phyloP scores from a whole-genome alignment of 1,284 basidiomycete species.

The Pseudozyma tsukubaensis region DNA sequence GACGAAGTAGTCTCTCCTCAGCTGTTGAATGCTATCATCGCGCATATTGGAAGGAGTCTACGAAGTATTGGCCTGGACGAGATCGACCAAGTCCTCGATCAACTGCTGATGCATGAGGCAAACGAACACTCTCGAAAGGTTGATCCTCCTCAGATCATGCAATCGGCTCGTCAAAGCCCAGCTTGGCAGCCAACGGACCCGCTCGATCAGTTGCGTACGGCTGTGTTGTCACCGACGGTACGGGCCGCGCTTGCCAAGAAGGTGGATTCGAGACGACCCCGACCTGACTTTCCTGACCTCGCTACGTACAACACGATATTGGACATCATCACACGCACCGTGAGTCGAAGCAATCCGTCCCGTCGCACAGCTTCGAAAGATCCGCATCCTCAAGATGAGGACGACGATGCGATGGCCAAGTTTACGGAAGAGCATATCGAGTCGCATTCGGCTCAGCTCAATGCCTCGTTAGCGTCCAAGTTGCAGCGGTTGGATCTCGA shows the following conservation, averaged over 20 bases:
- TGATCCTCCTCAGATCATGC: not conserved
- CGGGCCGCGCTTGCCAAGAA: conserved; percentile 1
- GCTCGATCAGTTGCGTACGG: conserved; percentile 7
- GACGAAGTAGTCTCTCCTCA: conserved; percentile 20
- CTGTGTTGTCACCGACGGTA: conserved; percentile 12
- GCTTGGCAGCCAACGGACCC: not conserved
- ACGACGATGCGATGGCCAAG: conserved; percentile 18
- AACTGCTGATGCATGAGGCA: conserved; percentile 34
- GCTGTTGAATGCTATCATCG: conserved; percentile 18
- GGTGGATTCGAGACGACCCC: conserved; percentile 1
- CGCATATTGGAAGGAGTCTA: conserved; percentile 28
- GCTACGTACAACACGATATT: conserved; percentile 47
- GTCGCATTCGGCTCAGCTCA: conserved; percentile 20
- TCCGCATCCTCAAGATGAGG: conserved; percentile 12
- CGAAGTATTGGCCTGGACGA: conserved; percentile 33
- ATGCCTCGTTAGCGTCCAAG: conserved; percentile 24
- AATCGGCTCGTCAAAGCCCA: not conserved
- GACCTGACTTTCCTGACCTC: conserved; percentile 32
- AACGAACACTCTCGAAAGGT: conserved; percentile 27
- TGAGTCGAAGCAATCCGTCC: conserved; percentile 17
- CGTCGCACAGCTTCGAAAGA: conserved; percentile 1
- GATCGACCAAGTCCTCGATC: conserved; percentile 31
- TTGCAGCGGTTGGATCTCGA: conserved; percentile 35
- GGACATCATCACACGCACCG: conserved; percentile 33
- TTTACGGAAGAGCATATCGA: conserved; percentile 19